Percentiles rank a stretch among this genome's conserved stretches.
Evolutionary conservation across 2,329 filamentous ascomycete species (phyloP).

Genomic region (Westerdykella ornata): DNA sequence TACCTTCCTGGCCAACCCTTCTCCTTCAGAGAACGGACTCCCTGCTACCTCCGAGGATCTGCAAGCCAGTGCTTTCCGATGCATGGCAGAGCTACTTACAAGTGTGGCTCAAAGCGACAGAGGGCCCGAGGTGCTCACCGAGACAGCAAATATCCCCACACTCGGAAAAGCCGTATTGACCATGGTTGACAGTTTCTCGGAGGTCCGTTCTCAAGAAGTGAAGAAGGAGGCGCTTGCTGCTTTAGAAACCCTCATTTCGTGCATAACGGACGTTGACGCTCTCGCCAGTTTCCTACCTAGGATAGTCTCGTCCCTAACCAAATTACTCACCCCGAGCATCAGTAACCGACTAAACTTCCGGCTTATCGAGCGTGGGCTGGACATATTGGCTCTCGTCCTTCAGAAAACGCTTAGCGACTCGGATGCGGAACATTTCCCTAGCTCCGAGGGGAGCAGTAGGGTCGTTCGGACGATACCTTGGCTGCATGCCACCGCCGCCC

Average conservation of each 20-base stretch:
- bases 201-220: constrained; percentile 58
- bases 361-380: constrained; percentile 58
- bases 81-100: constrained; percentile 60
- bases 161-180: constrained; percentile 78
- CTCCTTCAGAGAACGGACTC: constrained; percentile 47
- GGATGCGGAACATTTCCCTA: constrained; percentile 26
- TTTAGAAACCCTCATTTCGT: constrained; percentile 55
- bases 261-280: constrained; percentile 64
- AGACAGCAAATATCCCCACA: constrained; percentile 60
- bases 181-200: constrained; percentile 65
- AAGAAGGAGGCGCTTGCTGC: constrained; percentile 64
- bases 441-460: constrained; percentile 16
- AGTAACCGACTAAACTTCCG: constrained; percentile 54
- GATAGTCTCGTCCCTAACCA: constrained; percentile 74
- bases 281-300: constrained; percentile 83
- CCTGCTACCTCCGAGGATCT: constrained; percentile 64
- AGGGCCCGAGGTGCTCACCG: constrained; percentile 47
- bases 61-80: constrained; percentile 61
- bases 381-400: constrained; percentile 49
- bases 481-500: constrained; percentile 71
- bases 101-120: constrained; percentile 48
- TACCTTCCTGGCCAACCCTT: constrained; percentile 71
- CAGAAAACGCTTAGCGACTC: constrained; percentile 44
- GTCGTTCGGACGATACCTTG: constrained; percentile 52
- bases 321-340: constrained; percentile 63